Conservation (phyloP, 192 early-diverging fungal genomes). For the Backusella australiensis region DNA sequence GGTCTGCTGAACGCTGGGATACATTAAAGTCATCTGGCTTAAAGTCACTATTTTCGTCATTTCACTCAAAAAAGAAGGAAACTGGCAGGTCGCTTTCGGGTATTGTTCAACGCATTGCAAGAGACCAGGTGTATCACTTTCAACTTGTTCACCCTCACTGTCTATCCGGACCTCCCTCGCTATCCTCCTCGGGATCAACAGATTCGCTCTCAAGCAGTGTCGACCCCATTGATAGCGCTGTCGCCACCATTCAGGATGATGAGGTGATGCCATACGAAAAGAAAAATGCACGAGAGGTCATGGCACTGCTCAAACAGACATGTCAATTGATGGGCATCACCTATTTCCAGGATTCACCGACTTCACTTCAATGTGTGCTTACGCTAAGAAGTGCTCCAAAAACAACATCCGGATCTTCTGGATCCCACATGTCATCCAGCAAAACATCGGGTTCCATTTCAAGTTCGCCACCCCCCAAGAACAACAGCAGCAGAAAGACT, state of each 20-base stretch:
- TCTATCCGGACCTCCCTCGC: conserved; percentile 5
- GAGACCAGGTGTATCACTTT: conserved; percentile 13
- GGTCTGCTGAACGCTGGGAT: conserved; percentile 19
- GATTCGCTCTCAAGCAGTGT: conserved; percentile 14
- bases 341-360: conserved; percentile 15
- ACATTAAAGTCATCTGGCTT: conserved; percentile 7
- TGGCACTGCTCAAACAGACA: conserved; percentile 19
- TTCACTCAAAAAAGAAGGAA: not conserved
- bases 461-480: not conserved
- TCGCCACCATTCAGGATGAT: not conserved
- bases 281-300: conserved; percentile 23
- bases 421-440: not conserved
- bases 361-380: conserved; percentile 10
- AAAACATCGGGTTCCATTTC: not conserved
- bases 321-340: conserved; percentile 34
- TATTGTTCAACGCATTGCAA: conserved; percentile 6
- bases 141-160: not conserved
- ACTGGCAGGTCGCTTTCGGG: not conserved
- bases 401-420: not conserved
- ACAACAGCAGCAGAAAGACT: not conserved
- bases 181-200: conserved; percentile 9
- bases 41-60: conserved; percentile 2
- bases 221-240: not conserved
- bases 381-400: conserved; percentile 18
- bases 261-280: not conserved